Conservation (phyloP, 768 basidiomycete genomes). For the Boletus eberwhitei region DNA sequence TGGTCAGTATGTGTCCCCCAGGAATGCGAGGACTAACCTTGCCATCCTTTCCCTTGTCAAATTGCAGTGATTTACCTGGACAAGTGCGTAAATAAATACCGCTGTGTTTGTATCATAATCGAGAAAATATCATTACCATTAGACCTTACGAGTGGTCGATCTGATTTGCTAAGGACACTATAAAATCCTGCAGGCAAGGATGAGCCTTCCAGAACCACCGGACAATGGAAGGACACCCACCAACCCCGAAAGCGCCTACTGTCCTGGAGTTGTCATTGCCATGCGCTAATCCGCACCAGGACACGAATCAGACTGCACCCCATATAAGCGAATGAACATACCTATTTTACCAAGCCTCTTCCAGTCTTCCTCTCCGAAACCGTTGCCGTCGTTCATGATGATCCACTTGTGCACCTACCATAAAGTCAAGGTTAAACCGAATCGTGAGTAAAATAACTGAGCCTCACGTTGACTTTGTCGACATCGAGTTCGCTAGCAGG, state of each 20-base stretch:
- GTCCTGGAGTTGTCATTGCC: slow-evolving; percentile 13
- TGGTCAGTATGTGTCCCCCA: neutral
- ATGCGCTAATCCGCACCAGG: neutral
- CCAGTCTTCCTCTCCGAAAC: slow-evolving; percentile 8
- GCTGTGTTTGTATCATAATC: neutral
- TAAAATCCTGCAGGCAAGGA: slow-evolving; percentile 9
- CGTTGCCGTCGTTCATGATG: slow-evolving; percentile 8
- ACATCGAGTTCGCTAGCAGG: neutral
- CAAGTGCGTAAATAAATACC: neutral
- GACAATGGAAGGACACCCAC: neutral
- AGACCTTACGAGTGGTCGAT: slow-evolving; percentile 13
- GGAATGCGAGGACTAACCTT: neutral
- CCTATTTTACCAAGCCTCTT: slow-evolving; percentile 15
- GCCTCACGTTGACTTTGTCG: neutral
- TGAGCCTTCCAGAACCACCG: neutral
- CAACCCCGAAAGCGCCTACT: slow-evolving; percentile 19
- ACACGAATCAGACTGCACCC: neutral
- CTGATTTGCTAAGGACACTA: slow-evolving; percentile 16
- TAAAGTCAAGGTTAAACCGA: neutral
- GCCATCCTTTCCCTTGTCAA: slow-evolving; percentile 5
- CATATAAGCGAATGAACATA: neutral
- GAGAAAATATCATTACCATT: neutral
- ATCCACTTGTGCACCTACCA: slow-evolving; percentile 11
- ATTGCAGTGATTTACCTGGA: slow-evolving; percentile 14
- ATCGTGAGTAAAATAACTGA: neutral